These are phyloP conservation scores for Zygosaccharomyces sapae DNA, from an alignment of 1,139 yeast species.

Conservation along the genomic window DNA sequence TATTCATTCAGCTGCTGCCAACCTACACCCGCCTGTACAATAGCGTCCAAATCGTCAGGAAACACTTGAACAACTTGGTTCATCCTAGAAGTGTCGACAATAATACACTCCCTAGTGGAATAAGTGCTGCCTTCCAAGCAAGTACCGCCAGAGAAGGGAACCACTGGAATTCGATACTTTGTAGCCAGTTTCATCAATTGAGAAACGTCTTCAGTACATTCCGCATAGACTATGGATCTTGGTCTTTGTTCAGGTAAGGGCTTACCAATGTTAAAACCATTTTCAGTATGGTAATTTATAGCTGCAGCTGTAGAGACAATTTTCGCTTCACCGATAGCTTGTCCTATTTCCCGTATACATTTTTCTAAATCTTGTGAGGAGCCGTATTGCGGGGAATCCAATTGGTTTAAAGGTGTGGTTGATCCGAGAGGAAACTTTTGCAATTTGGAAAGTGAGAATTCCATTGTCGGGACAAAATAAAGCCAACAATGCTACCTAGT, in stretches of 20 bases:
- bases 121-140: conserved; percentile 79
- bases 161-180: conserved; percentile 59
- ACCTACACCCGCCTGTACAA: conserved; percentile 67
- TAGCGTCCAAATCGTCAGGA: conserved; percentile 57
- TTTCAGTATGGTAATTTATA: conserved; percentile 52
- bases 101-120: conserved; percentile 65
- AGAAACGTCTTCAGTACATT: conserved; percentile 61
- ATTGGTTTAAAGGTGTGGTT: conserved; percentile 37
- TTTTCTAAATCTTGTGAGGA: conserved; percentile 39
- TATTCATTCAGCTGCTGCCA: conserved; percentile 61
- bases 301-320: conserved; percentile 30
- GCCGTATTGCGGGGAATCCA: conserved; percentile 43
- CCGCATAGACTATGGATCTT: conserved; percentile 56
- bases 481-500: not conserved
- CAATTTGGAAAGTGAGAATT: conserved; percentile 1
- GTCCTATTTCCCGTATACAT: conserved; percentile 45
- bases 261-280: conserved; percentile 62
- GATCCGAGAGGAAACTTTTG: conserved; percentile 29
- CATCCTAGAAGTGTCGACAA: conserved; percentile 53
- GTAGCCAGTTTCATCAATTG: conserved; percentile 57
- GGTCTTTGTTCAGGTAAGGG: conserved; percentile 54
- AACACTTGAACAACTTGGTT: conserved; percentile 49
- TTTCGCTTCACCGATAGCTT: conserved; percentile 42
- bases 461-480: not conserved
- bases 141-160: conserved; percentile 77